Percentiles rank a stretch among this genome's conserved stretches.
Evolutionary conservation across 805 yeast genomes (phyloP).

Genomic region (Starmerella lactis-condensi): DNA sequence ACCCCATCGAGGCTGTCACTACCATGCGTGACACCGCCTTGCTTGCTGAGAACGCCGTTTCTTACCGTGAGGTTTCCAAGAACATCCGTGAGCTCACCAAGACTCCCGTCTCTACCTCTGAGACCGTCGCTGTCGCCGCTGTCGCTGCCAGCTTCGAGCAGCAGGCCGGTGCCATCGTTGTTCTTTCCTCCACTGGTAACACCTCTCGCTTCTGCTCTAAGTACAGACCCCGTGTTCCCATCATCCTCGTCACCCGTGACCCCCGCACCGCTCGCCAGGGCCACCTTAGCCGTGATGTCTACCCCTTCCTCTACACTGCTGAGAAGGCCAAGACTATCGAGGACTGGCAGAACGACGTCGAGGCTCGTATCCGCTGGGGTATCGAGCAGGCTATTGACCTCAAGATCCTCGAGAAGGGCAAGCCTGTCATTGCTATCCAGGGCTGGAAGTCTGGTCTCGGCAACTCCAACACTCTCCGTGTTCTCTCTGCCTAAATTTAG

Average conservation of each 20-base stretch:
- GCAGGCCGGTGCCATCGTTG: conserved; percentile 90
- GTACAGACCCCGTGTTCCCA: conserved; percentile 95
- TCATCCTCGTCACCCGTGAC: conserved; percentile 95
- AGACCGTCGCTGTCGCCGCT: conserved; percentile 94
- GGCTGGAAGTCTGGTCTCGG: conserved; percentile 99
- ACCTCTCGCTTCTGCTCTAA: conserved; percentile 93
- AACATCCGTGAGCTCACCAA: conserved; percentile 73
- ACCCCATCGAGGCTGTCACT: conserved; percentile 92
- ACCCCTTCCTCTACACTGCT: conserved; percentile 75
- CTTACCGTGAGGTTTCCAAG: conserved; percentile 63
- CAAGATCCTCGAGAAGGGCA: conserved; percentile 75
- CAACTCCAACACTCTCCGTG: conserved; percentile 96
- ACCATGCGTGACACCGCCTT: conserved; percentile 97
- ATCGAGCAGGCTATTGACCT: conserved; percentile 71
- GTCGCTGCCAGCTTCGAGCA: conserved; percentile 94
- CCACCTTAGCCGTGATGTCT: conserved; percentile 95
- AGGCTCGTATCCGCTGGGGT: conserved; percentile 84
- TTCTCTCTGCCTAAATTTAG: conserved; percentile 22
- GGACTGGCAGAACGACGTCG: conserved; percentile 94
- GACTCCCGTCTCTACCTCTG: conserved; percentile 82
- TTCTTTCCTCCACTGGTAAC: conserved; percentile 83
- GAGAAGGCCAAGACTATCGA: conserved; percentile 33
- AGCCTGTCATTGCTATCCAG: conserved; percentile 81
- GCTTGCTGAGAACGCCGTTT: conserved; percentile 91
- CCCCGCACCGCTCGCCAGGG: conserved; percentile 81